These are phyloP conservation scores for Epichloe amarillans DNA, from an alignment of 2,329 filamentous ascomycete genomes.

Conservation along the genomic window DNA sequence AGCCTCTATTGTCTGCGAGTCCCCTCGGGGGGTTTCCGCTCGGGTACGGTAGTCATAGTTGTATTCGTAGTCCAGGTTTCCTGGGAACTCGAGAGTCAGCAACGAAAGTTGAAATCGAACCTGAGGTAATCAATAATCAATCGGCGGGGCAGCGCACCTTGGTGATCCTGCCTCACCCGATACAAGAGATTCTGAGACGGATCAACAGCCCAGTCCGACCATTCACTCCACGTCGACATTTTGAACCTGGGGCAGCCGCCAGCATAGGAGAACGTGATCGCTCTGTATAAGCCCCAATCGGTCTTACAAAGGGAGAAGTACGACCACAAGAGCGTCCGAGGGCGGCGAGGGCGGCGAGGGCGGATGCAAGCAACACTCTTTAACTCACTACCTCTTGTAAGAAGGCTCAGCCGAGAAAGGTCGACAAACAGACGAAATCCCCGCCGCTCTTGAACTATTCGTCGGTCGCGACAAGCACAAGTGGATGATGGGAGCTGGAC, in stretches of 20 bases:
- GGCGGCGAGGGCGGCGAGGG: not conserved
- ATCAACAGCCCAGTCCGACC: conserved; percentile 16
- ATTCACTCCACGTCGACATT: conserved; percentile 12
- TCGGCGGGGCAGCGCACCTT: not conserved
- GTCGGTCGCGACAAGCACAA: not conserved
- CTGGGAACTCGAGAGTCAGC: not conserved
- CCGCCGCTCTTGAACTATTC: not conserved
- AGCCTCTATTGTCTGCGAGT: not conserved
- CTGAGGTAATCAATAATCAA: not conserved
- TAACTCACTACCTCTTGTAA: conserved; percentile 6
- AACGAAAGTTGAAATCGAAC: not conserved
- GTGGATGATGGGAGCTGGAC: not conserved
- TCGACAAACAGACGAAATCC: not conserved
- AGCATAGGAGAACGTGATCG: not conserved
- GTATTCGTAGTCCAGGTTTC: conserved; percentile 3
- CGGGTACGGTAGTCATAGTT: not conserved
- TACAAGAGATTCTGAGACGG: conserved; percentile 9
- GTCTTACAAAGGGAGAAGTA: not conserved
- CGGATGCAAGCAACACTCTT: not conserved
- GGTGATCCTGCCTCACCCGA: conserved; percentile 12
- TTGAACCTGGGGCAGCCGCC: not conserved
- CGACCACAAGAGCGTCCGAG: not conserved
- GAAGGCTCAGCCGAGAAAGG: conserved; percentile 2
- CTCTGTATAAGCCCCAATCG: conserved; percentile 1
- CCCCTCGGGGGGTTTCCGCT: conserved; percentile 1